These are phyloP conservation scores for Auricularia sp. DNA, from an alignment of 768 basidiomycete genomes.

Conservation along the genomic window DNA sequence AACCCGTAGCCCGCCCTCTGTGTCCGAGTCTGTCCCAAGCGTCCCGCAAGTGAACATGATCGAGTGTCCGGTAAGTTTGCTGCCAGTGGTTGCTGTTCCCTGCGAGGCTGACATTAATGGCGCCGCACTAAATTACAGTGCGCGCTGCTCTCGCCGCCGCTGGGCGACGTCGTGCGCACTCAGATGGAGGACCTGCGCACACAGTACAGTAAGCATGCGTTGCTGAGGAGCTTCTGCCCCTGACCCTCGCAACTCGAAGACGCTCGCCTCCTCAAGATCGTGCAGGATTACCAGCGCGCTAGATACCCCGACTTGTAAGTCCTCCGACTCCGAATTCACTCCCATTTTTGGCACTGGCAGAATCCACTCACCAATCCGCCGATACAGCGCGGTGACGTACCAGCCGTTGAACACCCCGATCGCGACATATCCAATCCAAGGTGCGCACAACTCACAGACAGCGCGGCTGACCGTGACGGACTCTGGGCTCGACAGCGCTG, in stretches of 20 bases:
- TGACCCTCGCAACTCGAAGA: not conserved
- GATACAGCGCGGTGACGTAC: conserved; percentile 8
- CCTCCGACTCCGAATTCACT: not conserved
- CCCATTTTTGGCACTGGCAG: not conserved
- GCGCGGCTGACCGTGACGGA: not conserved
- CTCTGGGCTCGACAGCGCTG: not conserved
- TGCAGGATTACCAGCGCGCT: conserved; percentile 8
- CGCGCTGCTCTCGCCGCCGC: conserved; percentile 3
- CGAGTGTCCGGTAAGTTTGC: too few relatives aligned
- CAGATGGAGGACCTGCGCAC: conserved; percentile 8
- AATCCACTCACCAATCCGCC: too few relatives aligned
- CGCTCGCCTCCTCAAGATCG: conserved; percentile 7
- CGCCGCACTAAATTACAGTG: conserved; percentile 2
- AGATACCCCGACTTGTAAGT: conserved; percentile 10
- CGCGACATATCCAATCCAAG: conserved; percentile 8
- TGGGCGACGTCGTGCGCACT: conserved; percentile 5
- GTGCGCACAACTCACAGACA: not conserved
- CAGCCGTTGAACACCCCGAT: conserved; percentile 9
- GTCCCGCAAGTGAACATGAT: too few relatives aligned
- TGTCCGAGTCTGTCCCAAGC: too few relatives aligned
- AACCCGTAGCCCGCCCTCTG: too few relatives aligned
- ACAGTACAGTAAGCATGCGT: not conserved
- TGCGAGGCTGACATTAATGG: too few relatives aligned
- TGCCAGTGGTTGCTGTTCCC: too few relatives aligned
- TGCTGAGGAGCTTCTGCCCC: not conserved